Percentiles rank a stretch among this genome's conserved stretches.
Conservation (phyloP, 139 green algal species). For the Chlamydomonas applanata region DNA sequence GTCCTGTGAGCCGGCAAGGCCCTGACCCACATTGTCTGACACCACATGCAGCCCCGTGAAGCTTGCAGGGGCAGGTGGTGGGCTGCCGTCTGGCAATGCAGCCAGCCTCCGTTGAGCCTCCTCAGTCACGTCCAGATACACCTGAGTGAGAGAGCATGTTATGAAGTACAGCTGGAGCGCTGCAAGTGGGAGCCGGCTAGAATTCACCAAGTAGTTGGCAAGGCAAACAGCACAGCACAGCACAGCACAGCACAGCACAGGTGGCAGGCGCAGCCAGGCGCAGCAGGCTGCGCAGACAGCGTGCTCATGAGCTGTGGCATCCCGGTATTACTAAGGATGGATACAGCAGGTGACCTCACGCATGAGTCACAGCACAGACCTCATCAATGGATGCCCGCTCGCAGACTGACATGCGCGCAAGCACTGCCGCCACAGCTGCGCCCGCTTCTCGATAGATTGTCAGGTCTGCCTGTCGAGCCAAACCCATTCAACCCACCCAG, state of each 20-base stretch:
- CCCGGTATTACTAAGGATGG: too few species aligned
- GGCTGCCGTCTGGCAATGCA: background rate
- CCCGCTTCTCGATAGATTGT: conserved; percentile 69
- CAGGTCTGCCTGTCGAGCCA: conserved; percentile 59
- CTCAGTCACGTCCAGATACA: conserved; percentile 36
- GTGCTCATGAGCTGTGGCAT: too few species aligned
- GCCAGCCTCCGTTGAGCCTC: background rate
- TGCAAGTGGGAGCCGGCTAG: too few species aligned
- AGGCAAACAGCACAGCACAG: too few species aligned
- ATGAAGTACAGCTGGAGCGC: too few species aligned
- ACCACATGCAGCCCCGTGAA: conserved; percentile 17
- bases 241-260: conserved; percentile 10
- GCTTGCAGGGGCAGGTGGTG: background rate
- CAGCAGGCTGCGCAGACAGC: too few species aligned
- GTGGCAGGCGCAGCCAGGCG: conserved; percentile 36
- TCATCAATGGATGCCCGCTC: conserved; percentile 85
- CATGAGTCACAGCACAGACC: conserved; percentile 30
- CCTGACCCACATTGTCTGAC: background rate
- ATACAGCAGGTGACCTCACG: too few species aligned
- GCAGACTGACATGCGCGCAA: conserved; percentile 37
- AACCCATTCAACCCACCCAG: background rate
- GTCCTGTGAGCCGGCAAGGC: too few species aligned
- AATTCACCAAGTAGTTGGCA: too few species aligned
- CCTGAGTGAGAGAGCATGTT: background rate
- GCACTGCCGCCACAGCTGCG: conserved; percentile 54